Evolutionary conservation across 1,284 basidiomycete genomes (phyloP).

Genomic region (Cutaneotrichosporon spelunceum): DNA sequence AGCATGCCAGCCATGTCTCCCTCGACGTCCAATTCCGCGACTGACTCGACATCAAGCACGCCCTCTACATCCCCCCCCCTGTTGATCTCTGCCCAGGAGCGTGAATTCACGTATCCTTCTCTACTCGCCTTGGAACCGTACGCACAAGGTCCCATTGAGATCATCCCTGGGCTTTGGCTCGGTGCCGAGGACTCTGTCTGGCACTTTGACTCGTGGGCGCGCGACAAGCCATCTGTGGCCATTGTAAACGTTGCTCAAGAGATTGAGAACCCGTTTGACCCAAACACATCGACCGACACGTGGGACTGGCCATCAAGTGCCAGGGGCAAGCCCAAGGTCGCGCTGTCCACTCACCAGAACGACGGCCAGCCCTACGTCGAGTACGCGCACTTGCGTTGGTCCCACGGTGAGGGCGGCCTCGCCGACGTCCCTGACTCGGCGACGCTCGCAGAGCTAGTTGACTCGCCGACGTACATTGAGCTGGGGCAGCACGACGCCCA

Average conservation of each 20-base stretch:
- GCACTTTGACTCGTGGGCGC: slow-evolving; percentile 33
- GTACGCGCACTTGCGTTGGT: slow-evolving; percentile 92
- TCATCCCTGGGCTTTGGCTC: slow-evolving; percentile 85
- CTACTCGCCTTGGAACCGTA: slow-evolving; percentile 59
- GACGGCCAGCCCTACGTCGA: slow-evolving; percentile 67
- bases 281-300: slow-evolving; percentile 5
- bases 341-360: slow-evolving; percentile 23
- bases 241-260: slow-evolving; percentile 95
- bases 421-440: slow-evolving; percentile 55
- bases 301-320: slow-evolving; percentile 10
- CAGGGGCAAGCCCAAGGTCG: slow-evolving; percentile 25
- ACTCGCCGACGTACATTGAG: neutral
- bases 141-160: slow-evolving; percentile 76
- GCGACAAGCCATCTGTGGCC: slow-evolving; percentile 20
- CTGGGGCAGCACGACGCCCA: slow-evolving; percentile 12
- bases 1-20: slow-evolving; percentile 17
- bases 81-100: slow-evolving; percentile 7
- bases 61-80: slow-evolving; percentile 22
- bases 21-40: slow-evolving; percentile 16
- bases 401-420: slow-evolving; percentile 85
- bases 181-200: slow-evolving; percentile 91
- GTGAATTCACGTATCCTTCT: slow-evolving; percentile 6
- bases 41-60: slow-evolving; percentile 19
- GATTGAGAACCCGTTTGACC: slow-evolving; percentile 72
- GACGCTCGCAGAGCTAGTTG: slow-evolving; percentile 25